These are phyloP conservation scores for Papiliotrema flavescens DNA, from an alignment of 1,284 basidiomycete genomes.

Conservation along the genomic window DNA sequence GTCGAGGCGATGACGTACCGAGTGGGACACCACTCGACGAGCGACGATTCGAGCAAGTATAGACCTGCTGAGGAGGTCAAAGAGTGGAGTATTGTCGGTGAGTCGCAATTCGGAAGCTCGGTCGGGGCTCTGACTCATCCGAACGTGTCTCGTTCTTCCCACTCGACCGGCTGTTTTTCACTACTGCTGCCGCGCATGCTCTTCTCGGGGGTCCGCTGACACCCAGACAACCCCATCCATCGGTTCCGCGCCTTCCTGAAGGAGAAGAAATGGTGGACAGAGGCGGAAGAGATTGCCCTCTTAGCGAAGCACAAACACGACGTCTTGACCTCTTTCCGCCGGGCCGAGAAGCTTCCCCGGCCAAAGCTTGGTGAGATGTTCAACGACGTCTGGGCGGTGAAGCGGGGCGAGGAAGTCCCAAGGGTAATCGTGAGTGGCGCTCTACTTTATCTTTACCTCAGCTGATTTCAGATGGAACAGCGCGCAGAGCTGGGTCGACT, in stretches of 20 bases:
- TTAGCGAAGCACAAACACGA: constrained; percentile 66
- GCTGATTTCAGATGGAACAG: constrained; percentile 65
- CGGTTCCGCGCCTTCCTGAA: constrained; percentile 82
- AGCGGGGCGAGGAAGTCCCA: constrained; percentile 66
- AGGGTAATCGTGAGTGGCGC: constrained; percentile 69
- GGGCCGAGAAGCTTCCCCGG: constrained; percentile 68
- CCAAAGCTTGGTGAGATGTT: constrained; percentile 74
- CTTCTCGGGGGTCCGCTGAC: neutral
- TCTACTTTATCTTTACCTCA: neutral
- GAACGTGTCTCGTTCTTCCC: no score
- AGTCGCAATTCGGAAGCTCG: constrained; percentile 3
- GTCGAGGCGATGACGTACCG: constrained; percentile 92
- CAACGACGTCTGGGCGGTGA: constrained; percentile 65
- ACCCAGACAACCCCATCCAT: constrained; percentile 72
- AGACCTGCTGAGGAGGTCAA: constrained; percentile 79
- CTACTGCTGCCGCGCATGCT: neutral
- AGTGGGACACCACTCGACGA: constrained; percentile 92
- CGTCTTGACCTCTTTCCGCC: constrained; percentile 73
- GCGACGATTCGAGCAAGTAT: constrained; percentile 90
- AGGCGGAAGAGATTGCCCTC: constrained; percentile 67
- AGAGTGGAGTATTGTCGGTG: constrained; percentile 68
- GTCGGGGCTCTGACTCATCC: no score
- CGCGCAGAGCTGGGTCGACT: constrained; percentile 69
- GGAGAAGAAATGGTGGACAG: constrained; percentile 79
- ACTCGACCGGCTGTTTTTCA: no score